Evolutionary conservation across 2,329 filamentous ascomycete species (phyloP).

Genomic region (Alternaria triticina): DNA sequence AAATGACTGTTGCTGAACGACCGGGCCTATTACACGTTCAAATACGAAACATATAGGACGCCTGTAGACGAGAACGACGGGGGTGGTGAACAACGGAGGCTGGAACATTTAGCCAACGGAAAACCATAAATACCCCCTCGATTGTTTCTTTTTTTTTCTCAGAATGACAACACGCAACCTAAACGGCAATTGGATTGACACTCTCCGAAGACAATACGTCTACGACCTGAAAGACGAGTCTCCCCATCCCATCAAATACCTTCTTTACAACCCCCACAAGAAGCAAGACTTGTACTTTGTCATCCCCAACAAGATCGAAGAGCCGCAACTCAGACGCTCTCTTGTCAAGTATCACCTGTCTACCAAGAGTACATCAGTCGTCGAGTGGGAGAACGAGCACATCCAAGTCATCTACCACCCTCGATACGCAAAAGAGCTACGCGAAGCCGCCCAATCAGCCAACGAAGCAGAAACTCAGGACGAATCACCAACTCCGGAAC

Average conservation of each 20-base stretch:
- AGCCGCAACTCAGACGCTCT: neutral
- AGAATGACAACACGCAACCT: neutral
- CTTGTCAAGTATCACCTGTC: neutral
- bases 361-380: neutral
- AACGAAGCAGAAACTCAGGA: neutral
- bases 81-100: neutral
- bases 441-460: neutral
- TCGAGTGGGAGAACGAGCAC: neutral
- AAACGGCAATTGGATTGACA: neutral
- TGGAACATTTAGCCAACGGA: neutral
- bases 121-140: neutral
- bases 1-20: neutral
- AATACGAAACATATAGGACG: neutral
- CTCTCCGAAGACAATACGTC: neutral
- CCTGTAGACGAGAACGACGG: neutral
- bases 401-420: neutral
- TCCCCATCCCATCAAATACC: neutral
- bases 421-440: neutral
- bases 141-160: neutral
- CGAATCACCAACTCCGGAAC: neutral
- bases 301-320: neutral
- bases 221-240: neutral
- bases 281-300: neutral
- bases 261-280: neutral
- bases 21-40: neutral